Evolutionary conservation across 306 rosid species (phyloP), one percentile per base, ranked within the genome.

Genomic region (Glycyrrhiza uralensis): DNA sequence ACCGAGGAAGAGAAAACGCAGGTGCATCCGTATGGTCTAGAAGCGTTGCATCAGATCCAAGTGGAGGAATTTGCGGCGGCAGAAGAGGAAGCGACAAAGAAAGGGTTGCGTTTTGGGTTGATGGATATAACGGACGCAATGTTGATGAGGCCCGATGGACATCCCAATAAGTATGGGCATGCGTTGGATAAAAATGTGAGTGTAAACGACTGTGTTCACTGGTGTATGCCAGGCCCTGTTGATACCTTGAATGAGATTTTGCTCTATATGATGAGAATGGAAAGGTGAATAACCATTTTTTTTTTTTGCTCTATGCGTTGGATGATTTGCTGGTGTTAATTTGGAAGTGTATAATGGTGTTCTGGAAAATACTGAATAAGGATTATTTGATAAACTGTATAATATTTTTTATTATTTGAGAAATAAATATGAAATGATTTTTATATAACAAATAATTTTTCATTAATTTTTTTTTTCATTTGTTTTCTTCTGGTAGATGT

Each of bases 191-290:
- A 62, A 65, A 86, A 87, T 69, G 36, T 35, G 33, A 80, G 66
- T 0, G 0, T 82, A 1, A 93, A 90, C 0, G 99, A 94, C 71
- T 94, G 99, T 35, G 95, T 91, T 75, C 99, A 94, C 66, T 94
- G 99, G 99, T 94, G 99, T 46, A 41, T 88, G 86, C 99, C 99
- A 0, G 99, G 98, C 1, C 98, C 98, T 23, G 59, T 94, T 81
- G 98, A 94, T 47, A 83, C 95, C 0, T 89, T 92, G 91, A 94
- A 94, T 80, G 96, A 91, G 80, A 15, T 94, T 68, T 81, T 94
- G 75, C 72, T 91, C 56, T 71, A 82, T 79, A 49, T 81, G 65
- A 79, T 90, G 80, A 89, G 56, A 64, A 58, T 47, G 23, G 15
- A 22, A 20, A 58, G 20, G 6, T 50, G 50, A n/a, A 61, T 50